phyloP scores from a whole-genome alignment of 371 early-diverging fungal species.

The Entomophthora muscae region DNA sequence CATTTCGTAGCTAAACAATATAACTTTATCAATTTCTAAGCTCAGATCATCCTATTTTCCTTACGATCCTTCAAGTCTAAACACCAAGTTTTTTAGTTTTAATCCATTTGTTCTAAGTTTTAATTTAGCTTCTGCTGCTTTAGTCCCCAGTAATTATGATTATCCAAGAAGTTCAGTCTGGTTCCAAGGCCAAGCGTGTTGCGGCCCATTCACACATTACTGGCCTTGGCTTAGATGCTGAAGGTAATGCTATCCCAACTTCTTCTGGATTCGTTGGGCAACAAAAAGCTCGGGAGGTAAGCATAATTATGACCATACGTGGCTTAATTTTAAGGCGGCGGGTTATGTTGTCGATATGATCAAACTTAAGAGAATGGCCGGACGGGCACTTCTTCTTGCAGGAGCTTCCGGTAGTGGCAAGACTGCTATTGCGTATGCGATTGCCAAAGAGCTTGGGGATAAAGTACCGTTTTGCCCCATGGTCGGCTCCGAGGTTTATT shows the following conservation, averaged over 20 bases:
- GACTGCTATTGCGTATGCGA: constrained; percentile 81
- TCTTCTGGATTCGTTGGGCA: constrained; percentile 93
- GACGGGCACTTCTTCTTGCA: constrained; percentile 86
- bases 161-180: constrained; percentile 63
- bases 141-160: constrained; percentile 37
- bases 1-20: too few species aligned
- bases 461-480: constrained; percentile 97
- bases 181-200: constrained; percentile 73
- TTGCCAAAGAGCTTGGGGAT: constrained; percentile 89
- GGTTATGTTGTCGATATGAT: constrained; percentile 89
- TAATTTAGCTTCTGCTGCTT: too few species aligned
- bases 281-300: constrained; percentile 83
- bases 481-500: constrained; percentile 96
- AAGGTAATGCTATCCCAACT: constrained; percentile 74
- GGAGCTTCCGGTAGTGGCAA: constrained; percentile 97
- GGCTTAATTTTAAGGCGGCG: constrained; percentile 35
- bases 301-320: constrained; percentile 3
- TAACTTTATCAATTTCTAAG: too few species aligned
- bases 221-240: constrained; percentile 64
- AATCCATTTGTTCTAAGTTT: too few species aligned
- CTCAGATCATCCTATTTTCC: too few species aligned
- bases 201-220: constrained; percentile 95
- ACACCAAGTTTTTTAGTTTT: too few species aligned
- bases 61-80: too few species aligned
- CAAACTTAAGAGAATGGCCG: constrained; percentile 91